Base-by-base conservation (phyloP, 2,329 filamentous ascomycete species). In the Mollisiaceae sp. region DNA sequence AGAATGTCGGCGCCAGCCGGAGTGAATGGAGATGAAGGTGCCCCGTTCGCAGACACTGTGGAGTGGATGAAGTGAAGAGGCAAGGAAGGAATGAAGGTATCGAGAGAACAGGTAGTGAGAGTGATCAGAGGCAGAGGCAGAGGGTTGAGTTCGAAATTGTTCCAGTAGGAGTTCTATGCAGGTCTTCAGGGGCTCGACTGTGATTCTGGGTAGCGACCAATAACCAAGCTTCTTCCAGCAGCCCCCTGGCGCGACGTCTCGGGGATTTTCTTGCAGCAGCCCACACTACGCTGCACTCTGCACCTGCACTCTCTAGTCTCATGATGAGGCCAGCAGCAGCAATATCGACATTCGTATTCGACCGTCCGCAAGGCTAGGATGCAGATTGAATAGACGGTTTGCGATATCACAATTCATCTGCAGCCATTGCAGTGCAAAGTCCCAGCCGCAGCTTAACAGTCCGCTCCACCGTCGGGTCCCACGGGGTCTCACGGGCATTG, bases 1-100 rank as follows among this genome's bases (percentile, higher is more conserved):
- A 38, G 35, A 38, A 18, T 52, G 55, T 57, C 55, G 55, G 55
- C 55, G 35, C 55, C 50, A 54, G 50, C 50, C 50, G 50, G 27
- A 5, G 4, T 32, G 22, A 27, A 35, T 15, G 50, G 50, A 35
- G 50, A 54, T 54, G 24, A 54, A 54, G 50, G 50, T 15, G 50
- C 50, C 50, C 50, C n/a, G 20, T 14, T 54, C 20, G 45, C 45
- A 50, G 45, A 50, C 15, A 20, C n/a, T 50, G 45, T 50, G 4
- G 45, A 50, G 45, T 50, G 4, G 45, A 50, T 50, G 45, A 54
- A 54, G 50, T 54, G 14, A 54, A 54, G 24, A 32, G 24, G 8
- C 24, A 54, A 35, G n/a, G 43, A 47, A 54, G 3, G 24, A 54
- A 54, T 18, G 47, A 52, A 52, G 47, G 50, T 32, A 54, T 35